A percentile compares a stretch with the other conserved stretches of the same genome.
Conservation (phyloP, 805 yeast genomes). For the Scheffersomyces coipomensis region DNA sequence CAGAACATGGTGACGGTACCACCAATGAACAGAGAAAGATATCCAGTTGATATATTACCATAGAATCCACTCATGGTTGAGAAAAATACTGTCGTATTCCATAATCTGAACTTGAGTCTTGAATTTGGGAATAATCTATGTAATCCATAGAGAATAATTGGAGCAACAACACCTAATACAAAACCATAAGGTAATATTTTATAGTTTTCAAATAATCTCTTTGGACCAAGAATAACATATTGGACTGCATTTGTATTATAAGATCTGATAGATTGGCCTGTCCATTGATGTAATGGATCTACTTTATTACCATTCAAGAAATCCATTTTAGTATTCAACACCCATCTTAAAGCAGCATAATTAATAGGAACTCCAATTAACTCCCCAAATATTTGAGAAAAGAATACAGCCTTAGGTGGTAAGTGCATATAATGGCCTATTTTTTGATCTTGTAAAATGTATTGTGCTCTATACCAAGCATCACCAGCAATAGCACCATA, state of each 20-base stretch:
- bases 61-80: conserved; percentile 43
- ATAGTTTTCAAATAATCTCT: conserved; percentile 35
- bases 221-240: conserved; percentile 45
- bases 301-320: conserved; percentile 26
- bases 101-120: conserved; percentile 20
- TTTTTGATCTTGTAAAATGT: conserved; percentile 25
- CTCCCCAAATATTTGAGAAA: conserved; percentile 49
- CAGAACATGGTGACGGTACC: conserved; percentile 45
- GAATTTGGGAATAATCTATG: conserved; percentile 21
- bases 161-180: conserved; percentile 33
- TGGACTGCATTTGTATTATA: conserved; percentile 45
- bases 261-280: conserved; percentile 38
- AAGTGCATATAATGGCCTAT: conserved; percentile 50
- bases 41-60: conserved; percentile 46
- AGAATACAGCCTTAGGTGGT: conserved; percentile 47
- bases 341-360: conserved; percentile 45
- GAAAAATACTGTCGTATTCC: conserved; percentile 45
- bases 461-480: conserved; percentile 29
- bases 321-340: conserved; percentile 30
- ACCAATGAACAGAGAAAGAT: conserved; percentile 40
- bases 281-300: conserved; percentile 48
- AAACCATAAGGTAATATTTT: conserved; percentile 42
- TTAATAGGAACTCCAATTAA: conserved; percentile 48
- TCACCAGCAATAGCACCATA: conserved; percentile 48
- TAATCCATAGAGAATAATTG: conserved; percentile 24